A percentile compares a stretch with the other conserved stretches of the same genome.
Conservation (phyloP, 2,329 filamentous ascomycete genomes). For the Sarocladiaceae sp. region DNA sequence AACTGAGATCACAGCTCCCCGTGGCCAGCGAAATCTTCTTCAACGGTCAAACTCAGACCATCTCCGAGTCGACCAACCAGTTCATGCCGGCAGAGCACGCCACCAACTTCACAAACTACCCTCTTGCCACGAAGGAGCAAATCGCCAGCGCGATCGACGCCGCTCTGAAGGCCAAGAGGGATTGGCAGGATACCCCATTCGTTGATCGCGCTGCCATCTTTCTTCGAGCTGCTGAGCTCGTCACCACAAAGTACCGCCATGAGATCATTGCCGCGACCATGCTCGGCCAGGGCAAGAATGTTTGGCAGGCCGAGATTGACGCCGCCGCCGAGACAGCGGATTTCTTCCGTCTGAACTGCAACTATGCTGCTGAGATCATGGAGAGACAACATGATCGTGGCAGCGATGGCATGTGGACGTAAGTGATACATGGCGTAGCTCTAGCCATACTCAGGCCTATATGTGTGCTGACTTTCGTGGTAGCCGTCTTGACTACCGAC, state of each 20-base stretch:
- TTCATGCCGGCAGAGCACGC: no score
- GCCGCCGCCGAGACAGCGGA: slow-evolving; percentile 88
- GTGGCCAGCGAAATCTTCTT: no score
- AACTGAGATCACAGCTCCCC: no score
- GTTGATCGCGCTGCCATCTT: slow-evolving; percentile 89
- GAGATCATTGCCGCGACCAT: slow-evolving; percentile 96
- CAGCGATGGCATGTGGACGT: slow-evolving; percentile 78
- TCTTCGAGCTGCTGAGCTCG: slow-evolving; percentile 89
- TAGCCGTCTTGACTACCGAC: slow-evolving; percentile 85
- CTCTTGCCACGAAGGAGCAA: no score
- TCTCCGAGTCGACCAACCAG: no score
- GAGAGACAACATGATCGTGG: slow-evolving; percentile 82
- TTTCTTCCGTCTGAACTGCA: slow-evolving; percentile 90
- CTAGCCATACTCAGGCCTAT: no score
- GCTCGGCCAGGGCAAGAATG: slow-evolving; percentile 96
- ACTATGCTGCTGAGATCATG: slow-evolving; percentile 90
- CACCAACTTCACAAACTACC: no score
- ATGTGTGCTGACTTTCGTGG: no score
- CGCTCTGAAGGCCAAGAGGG: slow-evolving; percentile 78
- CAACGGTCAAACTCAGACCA: no score
- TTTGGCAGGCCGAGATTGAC: slow-evolving; percentile 99
- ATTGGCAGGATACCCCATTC: slow-evolving; percentile 85
- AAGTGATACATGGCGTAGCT: no score
- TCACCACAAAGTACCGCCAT: slow-evolving; percentile 90
- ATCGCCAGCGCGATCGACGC: slow-evolving; percentile 82